Evolutionary conservation across 225 moss, liverwort and hornwort genomes (phyloP), one percentile per base, ranked within the genome.

Genomic region (Polytrichum formosum): DNA sequence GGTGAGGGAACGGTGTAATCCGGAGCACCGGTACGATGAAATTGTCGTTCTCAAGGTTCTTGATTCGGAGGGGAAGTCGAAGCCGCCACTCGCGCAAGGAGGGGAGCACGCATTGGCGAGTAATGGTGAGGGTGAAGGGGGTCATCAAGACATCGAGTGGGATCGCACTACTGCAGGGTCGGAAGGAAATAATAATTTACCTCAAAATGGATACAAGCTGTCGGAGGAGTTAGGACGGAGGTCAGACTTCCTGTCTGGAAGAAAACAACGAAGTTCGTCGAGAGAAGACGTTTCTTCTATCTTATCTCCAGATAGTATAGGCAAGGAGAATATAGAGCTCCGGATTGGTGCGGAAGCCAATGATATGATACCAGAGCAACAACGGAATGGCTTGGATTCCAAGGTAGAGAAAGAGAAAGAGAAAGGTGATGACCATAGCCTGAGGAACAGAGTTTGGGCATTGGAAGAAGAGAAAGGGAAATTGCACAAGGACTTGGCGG

Each of bases 401-500:
- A 84, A 81, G 17, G 73, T 88, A 35, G 91, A 86, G 53, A 74
- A 76, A 29, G 29, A 29, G 29, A 74, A 76, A 29, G 61, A 60
- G 22, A 82, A 61, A 28, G 61, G 76, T 22, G 92, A 94, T 63
- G 92, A 90, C 54, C 84, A 72, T 58, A 82, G 82, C 55, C 84
- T 91, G 6, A 73, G 91, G 60, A 83, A 87, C 26, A 85, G 90
- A 79, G 90, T 98, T 54, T 82, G 88, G 79, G 58, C 76, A 54
- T 74, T 94, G 19, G 92, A 98, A 76, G 92, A 98, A 67, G 94
- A 98, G 73, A 98, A 92, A 76, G 78, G 82, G 8, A 85, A 79
- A 72, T 69, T 91, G 75, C 92, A 90, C 6, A 86, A 86, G 70
- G 92, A 93, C 60, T 70, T 89, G 55, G 83, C 83, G 18, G 78